Percentiles rank a stretch among this genome's conserved stretches.
phyloP scores from a whole-genome alignment of 1,284 basidiomycete species.

The Testicularia cyperi region DNA sequence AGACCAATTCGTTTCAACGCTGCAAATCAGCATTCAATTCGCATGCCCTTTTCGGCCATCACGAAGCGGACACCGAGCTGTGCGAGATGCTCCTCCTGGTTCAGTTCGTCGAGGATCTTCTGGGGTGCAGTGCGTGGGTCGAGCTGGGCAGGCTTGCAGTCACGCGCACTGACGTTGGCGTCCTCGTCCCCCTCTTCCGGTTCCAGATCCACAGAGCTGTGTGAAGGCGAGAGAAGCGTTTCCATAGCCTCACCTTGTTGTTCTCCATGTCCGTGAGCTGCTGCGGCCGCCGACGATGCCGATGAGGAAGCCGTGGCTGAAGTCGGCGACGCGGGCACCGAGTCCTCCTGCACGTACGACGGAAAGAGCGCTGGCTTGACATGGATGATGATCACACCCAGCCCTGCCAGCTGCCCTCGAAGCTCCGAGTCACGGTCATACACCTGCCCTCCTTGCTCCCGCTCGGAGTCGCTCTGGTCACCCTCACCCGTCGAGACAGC shows the following conservation, averaged over 20 bases:
- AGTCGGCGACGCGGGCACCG: conserved; percentile 1
- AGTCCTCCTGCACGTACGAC: conserved; percentile 16
- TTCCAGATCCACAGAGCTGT: neutral
- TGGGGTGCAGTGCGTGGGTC: conserved; percentile 41
- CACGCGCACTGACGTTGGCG: neutral
- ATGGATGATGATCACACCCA: conserved; percentile 49
- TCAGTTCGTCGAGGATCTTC: conserved; percentile 45
- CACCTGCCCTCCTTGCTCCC: conserved; percentile 21
- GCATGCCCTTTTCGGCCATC: conserved; percentile 52
- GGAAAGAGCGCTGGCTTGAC: conserved; percentile 53
- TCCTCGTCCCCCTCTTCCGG: neutral
- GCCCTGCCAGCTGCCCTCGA: conserved; percentile 24
- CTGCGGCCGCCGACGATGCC: conserved; percentile 1
- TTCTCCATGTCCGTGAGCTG: neutral
- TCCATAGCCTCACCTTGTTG: neutral
- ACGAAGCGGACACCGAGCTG: conserved; percentile 48
- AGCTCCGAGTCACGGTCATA: conserved; percentile 42
- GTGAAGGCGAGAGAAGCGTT: neutral
- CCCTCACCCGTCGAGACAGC: conserved; percentile 11
- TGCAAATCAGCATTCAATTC: conserved; percentile 42
- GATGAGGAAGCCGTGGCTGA: conserved; percentile 3
- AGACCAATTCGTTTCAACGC: no score
- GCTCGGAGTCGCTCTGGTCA: conserved; percentile 4
- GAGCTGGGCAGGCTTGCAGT: conserved; percentile 2
- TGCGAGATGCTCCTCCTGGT: conserved; percentile 17